Conservation (phyloP, 768 basidiomycete genomes). For the Mycena kentingensis region DNA sequence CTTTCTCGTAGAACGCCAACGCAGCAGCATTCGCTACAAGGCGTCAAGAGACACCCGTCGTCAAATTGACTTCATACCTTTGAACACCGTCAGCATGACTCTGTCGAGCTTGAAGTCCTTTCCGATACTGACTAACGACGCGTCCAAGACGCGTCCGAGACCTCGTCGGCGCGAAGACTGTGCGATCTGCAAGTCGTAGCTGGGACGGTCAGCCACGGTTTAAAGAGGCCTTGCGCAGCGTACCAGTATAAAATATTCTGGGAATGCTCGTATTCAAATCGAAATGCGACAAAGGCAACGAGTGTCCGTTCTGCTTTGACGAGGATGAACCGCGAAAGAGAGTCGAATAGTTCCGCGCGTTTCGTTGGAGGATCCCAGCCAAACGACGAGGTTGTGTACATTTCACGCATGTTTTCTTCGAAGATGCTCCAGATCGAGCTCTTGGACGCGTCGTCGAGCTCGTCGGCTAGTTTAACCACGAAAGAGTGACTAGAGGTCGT, state of each 20-base stretch:
- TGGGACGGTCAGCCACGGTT: conserved; percentile 29
- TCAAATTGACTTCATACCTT: conserved; percentile 45
- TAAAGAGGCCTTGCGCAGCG: conserved; percentile 9
- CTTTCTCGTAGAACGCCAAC: conserved; percentile 51
- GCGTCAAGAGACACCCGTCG: too few species aligned
- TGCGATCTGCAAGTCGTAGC: conserved; percentile 78
- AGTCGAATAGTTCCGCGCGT: conserved; percentile 59
- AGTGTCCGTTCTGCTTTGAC: conserved; percentile 31
- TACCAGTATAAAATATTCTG: conserved; percentile 74
- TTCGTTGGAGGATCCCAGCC: conserved; percentile 67
- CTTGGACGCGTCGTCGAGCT: conserved; percentile 39
- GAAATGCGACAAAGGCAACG: conserved; percentile 58
- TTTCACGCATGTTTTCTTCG: conserved; percentile 44
- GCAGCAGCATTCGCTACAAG: conserved; percentile 48
- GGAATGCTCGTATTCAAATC: conserved; percentile 70
- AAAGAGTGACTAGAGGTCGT: conserved; percentile 20
- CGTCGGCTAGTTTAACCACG: conserved; percentile 27
- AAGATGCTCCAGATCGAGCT: conserved; percentile 54
- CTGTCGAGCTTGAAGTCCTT: conserved; percentile 61
- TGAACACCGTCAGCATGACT: conserved; percentile 74
- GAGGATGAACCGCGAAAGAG: conserved; percentile 61
- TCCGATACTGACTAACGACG: conserved; percentile 52
- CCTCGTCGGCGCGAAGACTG: conserved; percentile 48
- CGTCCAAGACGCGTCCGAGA: conserved; percentile 58
- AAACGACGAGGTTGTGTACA: conserved; percentile 57